Conservation (phyloP, 441 rosid genomes). For the Pelargonium cotyledonis region DNA sequence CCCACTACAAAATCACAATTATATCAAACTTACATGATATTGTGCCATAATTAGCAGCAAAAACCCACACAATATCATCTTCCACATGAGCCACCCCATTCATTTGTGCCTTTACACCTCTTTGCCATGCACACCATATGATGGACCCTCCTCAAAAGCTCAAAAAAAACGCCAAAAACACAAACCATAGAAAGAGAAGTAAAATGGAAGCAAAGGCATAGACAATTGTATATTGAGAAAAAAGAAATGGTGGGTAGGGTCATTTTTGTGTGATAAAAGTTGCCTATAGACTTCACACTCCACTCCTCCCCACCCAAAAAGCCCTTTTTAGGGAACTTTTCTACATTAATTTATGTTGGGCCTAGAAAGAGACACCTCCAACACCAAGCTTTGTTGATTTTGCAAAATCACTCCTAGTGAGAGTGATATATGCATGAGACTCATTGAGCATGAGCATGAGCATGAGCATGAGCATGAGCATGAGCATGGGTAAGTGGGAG, state of each 20-base stretch:
- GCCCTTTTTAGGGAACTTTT: neutral
- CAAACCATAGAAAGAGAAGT: neutral
- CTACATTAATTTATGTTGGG: neutral
- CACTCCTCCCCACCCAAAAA: neutral
- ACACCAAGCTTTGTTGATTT: neutral
- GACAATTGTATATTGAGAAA: neutral
- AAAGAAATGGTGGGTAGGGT: neutral
- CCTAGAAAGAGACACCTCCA: neutral
- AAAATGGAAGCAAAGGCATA: neutral
- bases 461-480: neutral
- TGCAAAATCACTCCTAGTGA: neutral
- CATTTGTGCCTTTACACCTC: neutral
- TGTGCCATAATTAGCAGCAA: too few relatives aligned
- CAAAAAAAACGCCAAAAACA: neutral
- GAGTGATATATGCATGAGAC: neutral
- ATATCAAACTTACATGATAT: too few relatives aligned
- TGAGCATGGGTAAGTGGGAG: conserved; percentile 3
- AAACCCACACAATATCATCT: too few relatives aligned
- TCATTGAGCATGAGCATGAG: neutral
- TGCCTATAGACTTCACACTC: neutral
- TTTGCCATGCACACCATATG: neutral
- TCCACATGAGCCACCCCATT: neutral
- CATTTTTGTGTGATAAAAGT: conserved; percentile 1
- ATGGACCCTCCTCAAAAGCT: neutral
- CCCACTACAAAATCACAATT: too few relatives aligned